Evolutionary conservation across 169 alveolate genomes (phyloP), one percentile per base, ranked within the genome.

Genomic region (Eimeria brunetti): DNA sequence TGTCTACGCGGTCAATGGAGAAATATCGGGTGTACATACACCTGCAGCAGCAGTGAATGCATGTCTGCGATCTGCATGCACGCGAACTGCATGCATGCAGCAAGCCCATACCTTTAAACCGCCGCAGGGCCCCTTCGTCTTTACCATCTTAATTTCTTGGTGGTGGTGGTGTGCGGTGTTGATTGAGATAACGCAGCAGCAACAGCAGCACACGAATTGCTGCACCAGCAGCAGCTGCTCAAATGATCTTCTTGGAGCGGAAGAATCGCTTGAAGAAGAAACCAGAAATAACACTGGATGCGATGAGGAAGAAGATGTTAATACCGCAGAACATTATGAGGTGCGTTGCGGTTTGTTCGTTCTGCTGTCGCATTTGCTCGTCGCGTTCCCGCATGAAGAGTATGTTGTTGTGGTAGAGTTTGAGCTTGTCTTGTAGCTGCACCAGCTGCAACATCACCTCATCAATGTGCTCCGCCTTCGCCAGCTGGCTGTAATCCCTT

Each of bases 211-310:
- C 2, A 58, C 2, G 67, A 58, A 1, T 41, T 41, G 46, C 46
- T 41, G 8, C 11, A 38, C 33, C 16, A 38, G 56, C 49, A 73
- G 56, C 58, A 18, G 33, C 14, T 12, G 58, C 16, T 80, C 75
- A 91, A 22, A 91, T 91, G 85, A 91, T 91, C 38, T 91, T 91
- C 56, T 91, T 91, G 75, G 95, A 91, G 14, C 95, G 38, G 95
- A 91, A 91, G 85, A 91, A 91, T 27, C 95, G 81, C 38, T 91
- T 91, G 86, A 91, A 91, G 95, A 76, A 91, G 91, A 76, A 91
- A 49, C 84, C 95, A 24, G 95, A 91, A 33, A 85, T 67, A 24
- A 91, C 81, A 16, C 91, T 85, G 6, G 95, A 46, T 20, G 88
- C 71, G 51, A 91, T 75, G 60, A 91, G 91, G 86, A 91, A 69